These are phyloP conservation scores for Neonothopanus nambi DNA, from an alignment of 1,284 basidiomycete species.

Conservation along the genomic window DNA sequence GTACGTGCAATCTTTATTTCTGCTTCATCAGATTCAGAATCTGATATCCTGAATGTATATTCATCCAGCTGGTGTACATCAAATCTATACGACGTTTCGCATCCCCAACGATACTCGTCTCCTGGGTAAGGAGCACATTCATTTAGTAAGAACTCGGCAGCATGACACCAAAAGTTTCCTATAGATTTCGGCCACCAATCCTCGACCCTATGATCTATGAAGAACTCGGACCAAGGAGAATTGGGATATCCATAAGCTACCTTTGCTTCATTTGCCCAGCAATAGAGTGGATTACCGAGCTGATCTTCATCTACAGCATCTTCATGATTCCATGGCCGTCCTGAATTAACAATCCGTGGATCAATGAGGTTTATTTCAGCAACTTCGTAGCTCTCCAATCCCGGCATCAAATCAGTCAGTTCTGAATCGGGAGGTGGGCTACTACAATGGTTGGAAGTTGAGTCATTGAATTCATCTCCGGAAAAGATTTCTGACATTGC, in stretches of 20 bases:
- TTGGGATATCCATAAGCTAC: conserved; percentile 2
- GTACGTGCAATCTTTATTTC: background rate
- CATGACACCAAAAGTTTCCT: background rate
- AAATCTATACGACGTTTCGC: background rate
- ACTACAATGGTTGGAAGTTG: background rate
- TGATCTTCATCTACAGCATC: background rate
- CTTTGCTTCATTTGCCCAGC: background rate
- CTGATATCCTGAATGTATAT: background rate
- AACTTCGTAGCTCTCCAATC: no score
- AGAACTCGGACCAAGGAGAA: conserved; percentile 3
- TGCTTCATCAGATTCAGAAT: background rate
- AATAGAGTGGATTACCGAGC: background rate
- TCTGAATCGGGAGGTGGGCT: background rate
- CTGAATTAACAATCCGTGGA: background rate
- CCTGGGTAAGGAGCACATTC: conserved; percentile 6
- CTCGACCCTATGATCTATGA: background rate
- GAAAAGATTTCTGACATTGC: conserved; percentile 1
- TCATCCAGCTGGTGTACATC: background rate
- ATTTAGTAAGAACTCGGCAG: background rate
- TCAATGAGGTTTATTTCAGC: background rate
- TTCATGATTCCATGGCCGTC: background rate
- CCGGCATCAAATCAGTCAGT: background rate
- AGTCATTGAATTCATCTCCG: background rate
- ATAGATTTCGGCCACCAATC: background rate
- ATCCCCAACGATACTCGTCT: conserved; percentile 7